Base-by-base conservation (phyloP, 2,329 filamentous ascomycete genomes). In the Stagonosporopsis tanaceti region DNA sequence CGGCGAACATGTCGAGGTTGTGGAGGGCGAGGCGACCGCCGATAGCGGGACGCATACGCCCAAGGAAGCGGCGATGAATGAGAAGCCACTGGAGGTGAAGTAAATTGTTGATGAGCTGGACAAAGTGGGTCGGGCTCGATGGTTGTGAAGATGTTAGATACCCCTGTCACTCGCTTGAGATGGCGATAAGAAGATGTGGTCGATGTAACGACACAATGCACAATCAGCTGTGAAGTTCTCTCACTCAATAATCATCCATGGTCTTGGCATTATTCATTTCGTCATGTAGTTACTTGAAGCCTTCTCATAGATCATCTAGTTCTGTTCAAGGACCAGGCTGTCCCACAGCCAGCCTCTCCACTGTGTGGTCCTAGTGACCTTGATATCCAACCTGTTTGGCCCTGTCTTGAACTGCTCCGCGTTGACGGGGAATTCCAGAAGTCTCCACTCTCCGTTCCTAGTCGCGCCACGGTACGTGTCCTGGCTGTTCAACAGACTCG, bases 381-480 rank as follows among this genome's bases (percentile, higher is more conserved):
- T 66, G 47, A 80, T 73, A 27, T 76, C 75, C 34, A 80, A 39
- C 47, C 59, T 71, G 52, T 79, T 80, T 47, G 54, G 55, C 12
- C 75, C 78, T 8, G 60, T 46, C 51, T 62, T 72, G 53, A 80
- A 56, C 34, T 50, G 50, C 9, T 64, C 72, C 25, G 64, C 65
- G 2, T 53, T 56, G 12, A 80, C 64, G 0, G 60, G 56, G 50
- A 77, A 80, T 67, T 83, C 78, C 24, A 81, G 75, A 20, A 79
- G 71, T 51, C 78, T 71, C 80, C 80, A 82, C 69, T 83, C 81
- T 1, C 81, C 81, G 5, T 78, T 79, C 24, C 69, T 67, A 6
- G 80, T 83, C 20, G 75, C 79, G 9, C 77, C 79, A n/a, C 81
- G 74, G 66, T 83, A 83, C 34, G 82, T 71, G 20, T 76, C 76